Conservation (phyloP, 1,284 basidiomycete genomes). For the Athelia psychrophila region DNA sequence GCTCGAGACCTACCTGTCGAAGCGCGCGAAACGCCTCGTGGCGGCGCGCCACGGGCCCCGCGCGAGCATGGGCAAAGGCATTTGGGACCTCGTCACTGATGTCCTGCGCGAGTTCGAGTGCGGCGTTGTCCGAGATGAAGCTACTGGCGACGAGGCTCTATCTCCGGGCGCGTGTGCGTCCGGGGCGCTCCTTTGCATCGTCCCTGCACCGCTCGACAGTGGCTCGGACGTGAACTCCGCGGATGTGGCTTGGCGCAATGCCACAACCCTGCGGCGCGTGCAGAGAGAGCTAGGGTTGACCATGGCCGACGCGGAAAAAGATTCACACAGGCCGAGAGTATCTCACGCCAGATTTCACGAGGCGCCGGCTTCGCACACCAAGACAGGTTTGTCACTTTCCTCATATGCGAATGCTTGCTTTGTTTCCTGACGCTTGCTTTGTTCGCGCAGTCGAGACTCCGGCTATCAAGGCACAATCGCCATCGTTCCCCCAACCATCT, state of each 20-base stretch:
- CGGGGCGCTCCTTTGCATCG: neutral
- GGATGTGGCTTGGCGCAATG: neutral
- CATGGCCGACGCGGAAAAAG: too few species aligned
- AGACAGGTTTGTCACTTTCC: too few species aligned
- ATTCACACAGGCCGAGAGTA: too few species aligned
- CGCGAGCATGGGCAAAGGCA: slow-evolving; percentile 14
- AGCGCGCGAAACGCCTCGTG: slow-evolving; percentile 15
- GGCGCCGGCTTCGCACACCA: too few species aligned
- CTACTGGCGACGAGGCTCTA: neutral
- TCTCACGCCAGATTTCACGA: too few species aligned
- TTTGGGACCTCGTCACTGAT: slow-evolving; percentile 33
- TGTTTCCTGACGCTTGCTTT: too few species aligned
- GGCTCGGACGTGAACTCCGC: neutral
- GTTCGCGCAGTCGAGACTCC: too few species aligned
- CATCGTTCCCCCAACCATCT: too few species aligned
- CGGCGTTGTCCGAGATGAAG: slow-evolving; percentile 5
- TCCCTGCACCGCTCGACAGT: neutral
- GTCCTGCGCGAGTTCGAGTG: slow-evolving; percentile 34
- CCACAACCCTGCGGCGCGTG: neutral
- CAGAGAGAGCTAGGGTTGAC: neutral
- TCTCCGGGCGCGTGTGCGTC: neutral
- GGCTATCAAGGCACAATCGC: too few species aligned
- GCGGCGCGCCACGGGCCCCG: slow-evolving; percentile 10
- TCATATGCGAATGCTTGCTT: too few species aligned
- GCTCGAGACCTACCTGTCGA: slow-evolving; percentile 36